These are phyloP conservation scores for Odontarrhena argentea DNA, from an alignment of 345 rosid species.

Conservation along the genomic window DNA sequence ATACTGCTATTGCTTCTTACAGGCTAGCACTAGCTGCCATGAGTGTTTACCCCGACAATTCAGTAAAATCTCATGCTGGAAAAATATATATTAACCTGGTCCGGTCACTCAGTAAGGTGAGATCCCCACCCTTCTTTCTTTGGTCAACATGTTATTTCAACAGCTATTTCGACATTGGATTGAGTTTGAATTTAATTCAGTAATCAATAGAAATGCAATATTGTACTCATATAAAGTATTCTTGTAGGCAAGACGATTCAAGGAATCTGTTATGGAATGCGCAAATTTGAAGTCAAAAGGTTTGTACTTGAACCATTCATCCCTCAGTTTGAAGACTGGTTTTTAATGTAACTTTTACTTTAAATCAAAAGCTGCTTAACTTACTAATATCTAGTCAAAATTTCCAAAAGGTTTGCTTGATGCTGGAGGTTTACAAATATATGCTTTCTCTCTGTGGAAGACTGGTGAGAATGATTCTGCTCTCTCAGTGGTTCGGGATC, in stretches of 20 bases:
- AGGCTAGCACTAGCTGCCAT: slow-evolving; percentile 61
- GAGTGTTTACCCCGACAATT: slow-evolving; percentile 43
- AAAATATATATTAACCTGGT: slow-evolving; percentile 78
- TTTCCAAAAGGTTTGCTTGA: slow-evolving; percentile 67
- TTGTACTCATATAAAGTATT: neutral
- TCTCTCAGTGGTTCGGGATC: slow-evolving; percentile 57
- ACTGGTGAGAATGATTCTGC: slow-evolving; percentile 71
- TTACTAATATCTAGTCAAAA: neutral
- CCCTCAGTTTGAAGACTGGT: neutral
- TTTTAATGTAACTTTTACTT: slow-evolving; percentile 8
- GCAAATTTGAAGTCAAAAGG: slow-evolving; percentile 67
- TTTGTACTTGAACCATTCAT: slow-evolving; percentile 25
- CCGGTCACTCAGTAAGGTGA: slow-evolving; percentile 75
- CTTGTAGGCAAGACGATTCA: slow-evolving; percentile 37
- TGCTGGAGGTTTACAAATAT: slow-evolving; percentile 69
- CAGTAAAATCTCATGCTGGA: slow-evolving; percentile 50
- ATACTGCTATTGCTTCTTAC: slow-evolving; percentile 66
- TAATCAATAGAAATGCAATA: slow-evolving; percentile 46
- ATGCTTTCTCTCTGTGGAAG: slow-evolving; percentile 85
- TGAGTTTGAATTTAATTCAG: neutral
- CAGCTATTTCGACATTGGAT: neutral
- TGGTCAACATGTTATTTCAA: slow-evolving; percentile 14
- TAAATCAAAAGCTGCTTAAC: neutral
- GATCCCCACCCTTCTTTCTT: slow-evolving; percentile 25
- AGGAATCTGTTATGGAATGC: slow-evolving; percentile 74